Evolutionary conservation across 2,329 filamentous ascomycete species (phyloP).

Genomic region (Didymosphaeria variabile): DNA sequence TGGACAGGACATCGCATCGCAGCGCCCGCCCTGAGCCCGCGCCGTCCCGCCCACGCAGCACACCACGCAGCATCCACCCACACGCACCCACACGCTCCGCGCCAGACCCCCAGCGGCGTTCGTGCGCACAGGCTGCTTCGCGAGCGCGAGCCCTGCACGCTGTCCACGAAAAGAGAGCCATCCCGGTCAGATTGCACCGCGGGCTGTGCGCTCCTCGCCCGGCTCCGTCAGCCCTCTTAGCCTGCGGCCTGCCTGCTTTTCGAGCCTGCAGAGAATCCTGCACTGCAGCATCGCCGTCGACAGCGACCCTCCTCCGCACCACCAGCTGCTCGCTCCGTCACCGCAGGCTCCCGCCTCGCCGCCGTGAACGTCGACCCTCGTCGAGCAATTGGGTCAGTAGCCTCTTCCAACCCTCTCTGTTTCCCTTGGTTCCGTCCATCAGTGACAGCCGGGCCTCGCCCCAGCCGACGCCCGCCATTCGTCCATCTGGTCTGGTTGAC

Average conservation of each 20-base stretch:
- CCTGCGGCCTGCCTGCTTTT: constrained; percentile 50
- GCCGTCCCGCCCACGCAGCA: constrained; percentile 48
- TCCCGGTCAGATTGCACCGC: constrained; percentile 39
- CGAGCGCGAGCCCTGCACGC: constrained; percentile 33
- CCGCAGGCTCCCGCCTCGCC: constrained; percentile 25
- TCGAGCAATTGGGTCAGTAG: constrained; percentile 38
- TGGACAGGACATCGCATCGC: too few species aligned
- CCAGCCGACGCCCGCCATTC: constrained; percentile 47
- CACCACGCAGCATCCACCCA: constrained; percentile 14
- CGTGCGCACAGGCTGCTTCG: constrained; percentile 34
- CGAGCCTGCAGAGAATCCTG: constrained; percentile 49
- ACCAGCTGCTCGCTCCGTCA: constrained; percentile 26
- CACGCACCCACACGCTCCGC: background rate
- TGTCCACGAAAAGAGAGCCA: constrained; percentile 35
- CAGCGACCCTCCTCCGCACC: constrained; percentile 40
- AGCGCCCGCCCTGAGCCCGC: constrained; percentile 44
- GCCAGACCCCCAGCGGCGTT: constrained; percentile 29
- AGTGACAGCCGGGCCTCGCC: constrained; percentile 28
- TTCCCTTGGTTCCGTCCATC: constrained; percentile 13
- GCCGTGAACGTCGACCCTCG: constrained; percentile 8
- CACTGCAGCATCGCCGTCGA: constrained; percentile 51
- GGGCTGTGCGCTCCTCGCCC: constrained; percentile 49
- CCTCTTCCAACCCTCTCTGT: background rate
- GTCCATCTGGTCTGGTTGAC: constrained; percentile 50
- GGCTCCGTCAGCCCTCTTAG: constrained; percentile 52